These are phyloP conservation scores for Dicorynia guianensis DNA, from an alignment of 306 rosid genomes.

Conservation along the genomic window DNA sequence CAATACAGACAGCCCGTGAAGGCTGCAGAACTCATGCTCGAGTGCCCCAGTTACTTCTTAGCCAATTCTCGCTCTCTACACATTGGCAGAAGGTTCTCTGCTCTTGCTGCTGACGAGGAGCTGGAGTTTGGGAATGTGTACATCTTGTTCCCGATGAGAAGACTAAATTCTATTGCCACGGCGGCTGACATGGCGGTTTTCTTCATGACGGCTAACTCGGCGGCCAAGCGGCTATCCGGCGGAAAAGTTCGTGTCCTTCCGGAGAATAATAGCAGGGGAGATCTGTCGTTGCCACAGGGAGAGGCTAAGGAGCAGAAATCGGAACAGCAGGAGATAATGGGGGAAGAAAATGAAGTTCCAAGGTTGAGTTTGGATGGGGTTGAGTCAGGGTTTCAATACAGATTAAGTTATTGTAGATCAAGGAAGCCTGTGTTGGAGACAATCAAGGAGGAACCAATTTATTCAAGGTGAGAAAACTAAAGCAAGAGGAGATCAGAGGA, in stretches of 20 bases:
- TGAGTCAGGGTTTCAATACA: conserved; percentile 55
- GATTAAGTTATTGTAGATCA: conserved; percentile 63
- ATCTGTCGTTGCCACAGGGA: not conserved
- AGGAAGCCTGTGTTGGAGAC: conserved; percentile 79
- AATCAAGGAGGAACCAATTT: conserved; percentile 66
- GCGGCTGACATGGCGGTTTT: conserved; percentile 61
- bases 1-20: conserved; percentile 56
- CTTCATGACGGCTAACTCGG: conserved; percentile 64
- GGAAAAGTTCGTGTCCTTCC: conserved; percentile 42
- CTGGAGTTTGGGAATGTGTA: conserved; percentile 66
- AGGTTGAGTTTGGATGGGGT: conserved; percentile 62
- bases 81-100: conserved; percentile 64
- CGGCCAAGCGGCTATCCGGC: conserved; percentile 56
- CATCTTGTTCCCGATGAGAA: conserved; percentile 67
- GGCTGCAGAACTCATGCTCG: conserved; percentile 83
- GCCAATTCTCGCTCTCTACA: conserved; percentile 60
- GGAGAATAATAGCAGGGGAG: conserved; percentile 5
- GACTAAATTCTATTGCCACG: conserved; percentile 57
- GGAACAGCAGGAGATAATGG: not conserved
- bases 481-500: not conserved
- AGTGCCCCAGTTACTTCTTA: conserved; percentile 56
- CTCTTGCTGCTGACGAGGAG: conserved; percentile 74
- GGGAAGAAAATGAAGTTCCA: conserved; percentile 13
- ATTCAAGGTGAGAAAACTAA: conserved; percentile 15
- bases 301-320: not conserved